Percentiles rank a stretch among this genome's conserved stretches.
phyloP scores from a whole-genome alignment of 2,329 filamentous ascomycete genomes.

The Aspergillus glaucus region DNA sequence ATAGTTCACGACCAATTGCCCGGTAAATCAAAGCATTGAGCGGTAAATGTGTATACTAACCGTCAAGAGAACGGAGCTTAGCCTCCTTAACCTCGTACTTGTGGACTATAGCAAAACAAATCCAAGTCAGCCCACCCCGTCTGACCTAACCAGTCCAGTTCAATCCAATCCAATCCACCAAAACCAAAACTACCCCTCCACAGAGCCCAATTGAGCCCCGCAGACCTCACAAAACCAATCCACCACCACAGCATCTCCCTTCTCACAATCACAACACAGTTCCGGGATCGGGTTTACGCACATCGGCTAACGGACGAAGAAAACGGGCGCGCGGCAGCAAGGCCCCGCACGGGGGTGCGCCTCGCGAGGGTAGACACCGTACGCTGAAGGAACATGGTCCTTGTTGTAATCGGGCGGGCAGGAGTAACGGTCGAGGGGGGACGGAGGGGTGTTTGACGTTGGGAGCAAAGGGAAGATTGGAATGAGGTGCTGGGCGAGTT shows the following conservation, averaged over 20 bases:
- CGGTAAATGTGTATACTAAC: constrained; percentile 25
- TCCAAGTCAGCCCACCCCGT: constrained; percentile 17
- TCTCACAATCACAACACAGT: neutral
- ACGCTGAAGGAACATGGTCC: constrained; percentile 44
- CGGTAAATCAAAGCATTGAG: neutral
- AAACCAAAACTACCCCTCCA: neutral
- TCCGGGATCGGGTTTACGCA: constrained; percentile 31
- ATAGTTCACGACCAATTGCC: constrained; percentile 3
- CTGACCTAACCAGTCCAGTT: neutral
- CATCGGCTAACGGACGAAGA: constrained; percentile 40
- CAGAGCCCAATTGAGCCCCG: constrained; percentile 16
- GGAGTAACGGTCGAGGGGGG: neutral
- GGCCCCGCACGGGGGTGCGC: constrained; percentile 38
- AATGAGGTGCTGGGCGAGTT: constrained; percentile 29
- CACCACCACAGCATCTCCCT: neutral
- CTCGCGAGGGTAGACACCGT: constrained; percentile 41
- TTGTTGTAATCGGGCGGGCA: constrained; percentile 4
- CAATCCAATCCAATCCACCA: neutral
- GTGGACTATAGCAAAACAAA: constrained; percentile 19
- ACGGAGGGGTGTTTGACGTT: constrained; percentile 7
- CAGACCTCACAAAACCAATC: neutral
- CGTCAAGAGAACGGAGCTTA: constrained; percentile 41
- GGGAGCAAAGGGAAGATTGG: constrained; percentile 19
- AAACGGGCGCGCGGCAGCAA: constrained; percentile 38
- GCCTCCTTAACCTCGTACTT: constrained; percentile 37